Base-by-base conservation (phyloP, 768 basidiomycete species). In the Suillus occidentalis region DNA sequence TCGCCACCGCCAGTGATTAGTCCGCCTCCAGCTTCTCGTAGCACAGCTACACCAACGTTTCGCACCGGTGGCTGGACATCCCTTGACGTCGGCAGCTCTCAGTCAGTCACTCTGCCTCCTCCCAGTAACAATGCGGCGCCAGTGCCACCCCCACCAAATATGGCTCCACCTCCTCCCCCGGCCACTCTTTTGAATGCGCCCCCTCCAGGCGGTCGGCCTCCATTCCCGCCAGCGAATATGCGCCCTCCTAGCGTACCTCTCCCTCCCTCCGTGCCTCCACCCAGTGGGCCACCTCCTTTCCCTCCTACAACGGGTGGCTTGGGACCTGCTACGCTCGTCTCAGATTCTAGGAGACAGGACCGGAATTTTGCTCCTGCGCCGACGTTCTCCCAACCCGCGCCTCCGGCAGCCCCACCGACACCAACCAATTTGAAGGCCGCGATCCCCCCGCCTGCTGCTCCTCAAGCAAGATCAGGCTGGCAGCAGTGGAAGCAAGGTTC, bases 21-120 rank as follows among this genome's bases (percentile, higher is more conserved):
- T n/a, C 39, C 55, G 20, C 57, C 61, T n/a, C 20, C 72, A 50
- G 68, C 73, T 3, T 63, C 68, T 36, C 56, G 69, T 49, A 40
- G 25, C 68, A 40, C 66, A 65, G 68, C 64, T 69, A 57, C 83
- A 31, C 82, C 87, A 20, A 68, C 78, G 12, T 90, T 89, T 72
- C 81, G 87, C 53, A 79, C 84, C 13, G 88, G 82, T 56, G 89
- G 90, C 20, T 90, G 87, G 85, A 86, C 89, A 10, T 85, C 85
- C 42, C 78, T 91, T 31, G 90, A 89, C 65, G 82, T 82, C 3
- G 78, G 81, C 25, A 81, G 72, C 64, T 76, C 76, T 31, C 74
- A 75, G 40, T 42, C 72, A 4, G 60, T 67, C 18, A 72, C 73
- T 61, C 71, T 72, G 6, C 42, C 67, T 14, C 42, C 67, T 20